Percentiles rank a stretch among this genome's conserved stretches.
Conservation (phyloP, 768 basidiomycete species). For the Pisolithus microcarpus region DNA sequence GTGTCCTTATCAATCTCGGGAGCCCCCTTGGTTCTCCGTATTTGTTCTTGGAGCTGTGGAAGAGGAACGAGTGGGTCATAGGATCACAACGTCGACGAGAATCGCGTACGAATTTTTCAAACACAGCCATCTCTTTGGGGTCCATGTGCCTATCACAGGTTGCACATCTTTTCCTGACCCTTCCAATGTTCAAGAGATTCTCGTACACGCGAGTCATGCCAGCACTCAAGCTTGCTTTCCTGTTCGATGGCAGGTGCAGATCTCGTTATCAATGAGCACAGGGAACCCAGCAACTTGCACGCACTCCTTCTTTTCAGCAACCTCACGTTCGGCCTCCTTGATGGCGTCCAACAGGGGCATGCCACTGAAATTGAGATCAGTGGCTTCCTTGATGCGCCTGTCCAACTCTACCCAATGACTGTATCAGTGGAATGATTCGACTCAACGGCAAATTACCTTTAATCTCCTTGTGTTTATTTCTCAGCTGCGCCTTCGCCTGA, state of each 20-base stretch:
- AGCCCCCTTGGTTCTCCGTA: slow-evolving; percentile 45
- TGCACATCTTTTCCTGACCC: slow-evolving; percentile 60
- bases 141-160: slow-evolving; percentile 70
- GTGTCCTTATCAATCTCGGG: slow-evolving; percentile 28
- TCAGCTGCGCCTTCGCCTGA: slow-evolving; percentile 53
- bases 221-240: slow-evolving; percentile 17
- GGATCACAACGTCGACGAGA: neutral
- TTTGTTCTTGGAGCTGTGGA: slow-evolving; percentile 54
- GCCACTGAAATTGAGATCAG: slow-evolving; percentile 25
- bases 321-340: slow-evolving; percentile 24
- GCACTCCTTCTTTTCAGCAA: slow-evolving; percentile 17
- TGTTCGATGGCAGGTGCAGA: slow-evolving; percentile 3
- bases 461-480: slow-evolving; percentile 54
- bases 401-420: slow-evolving; percentile 39
- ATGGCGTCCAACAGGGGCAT: slow-evolving; percentile 42
- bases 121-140: slow-evolving; percentile 44
- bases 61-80: slow-evolving; percentile 1
- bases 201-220: slow-evolving; percentile 45
- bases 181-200: slow-evolving; percentile 48
- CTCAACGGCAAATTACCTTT: slow-evolving; percentile 38
- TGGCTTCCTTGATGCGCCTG: slow-evolving; percentile 34
- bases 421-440: neutral
- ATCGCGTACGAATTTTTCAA: slow-evolving; percentile 63
- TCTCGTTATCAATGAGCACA: neutral
- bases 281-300: neutral